These are phyloP conservation scores for Sporothrix protearum DNA, from an alignment of 2,329 filamentous ascomycete genomes.

Conservation along the genomic window DNA sequence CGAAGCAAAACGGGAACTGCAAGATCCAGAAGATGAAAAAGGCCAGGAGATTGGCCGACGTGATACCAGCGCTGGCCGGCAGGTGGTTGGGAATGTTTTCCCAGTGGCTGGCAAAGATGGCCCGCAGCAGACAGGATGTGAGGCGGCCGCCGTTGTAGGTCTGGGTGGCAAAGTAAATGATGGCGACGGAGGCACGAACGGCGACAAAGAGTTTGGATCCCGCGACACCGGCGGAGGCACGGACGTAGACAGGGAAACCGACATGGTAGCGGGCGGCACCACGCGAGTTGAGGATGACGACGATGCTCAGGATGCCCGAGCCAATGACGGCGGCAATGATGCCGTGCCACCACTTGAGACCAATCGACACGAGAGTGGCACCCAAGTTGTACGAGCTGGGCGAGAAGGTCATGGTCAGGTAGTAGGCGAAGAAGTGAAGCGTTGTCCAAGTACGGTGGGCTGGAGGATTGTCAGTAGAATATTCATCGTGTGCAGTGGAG, in stretches of 20 bases:
- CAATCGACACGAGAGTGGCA: conserved; percentile 34
- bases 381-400: conserved; percentile 37
- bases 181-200: conserved; percentile 26
- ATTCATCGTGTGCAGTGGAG: no score
- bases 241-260: conserved; percentile 36
- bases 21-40: conserved; percentile 39
- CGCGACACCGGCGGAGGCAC: conserved; percentile 37
- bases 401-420: conserved; percentile 36
- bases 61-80: conserved; percentile 38
- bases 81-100: conserved; percentile 40
- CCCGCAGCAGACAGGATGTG: conserved; percentile 32
- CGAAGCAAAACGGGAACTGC: conserved; percentile 40
- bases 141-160: conserved; percentile 37
- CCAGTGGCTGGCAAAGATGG: conserved; percentile 37
- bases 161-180: conserved; percentile 5
- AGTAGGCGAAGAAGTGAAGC: conserved; percentile 36
- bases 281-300: conserved; percentile 37
- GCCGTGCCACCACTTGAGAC: conserved; percentile 35
- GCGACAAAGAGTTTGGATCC: conserved; percentile 42
- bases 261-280: conserved; percentile 38
- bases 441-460: conserved; percentile 30
- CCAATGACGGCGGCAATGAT: conserved; percentile 36
- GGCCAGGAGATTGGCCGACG: conserved; percentile 36
- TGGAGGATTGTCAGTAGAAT: not conserved
- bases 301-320: conserved; percentile 33